A percentile compares a stretch with the other conserved stretches of the same genome.
phyloP scores from a whole-genome alignment of 2,329 filamentous ascomycete genomes.

The Aspergillus quadricinctus region DNA sequence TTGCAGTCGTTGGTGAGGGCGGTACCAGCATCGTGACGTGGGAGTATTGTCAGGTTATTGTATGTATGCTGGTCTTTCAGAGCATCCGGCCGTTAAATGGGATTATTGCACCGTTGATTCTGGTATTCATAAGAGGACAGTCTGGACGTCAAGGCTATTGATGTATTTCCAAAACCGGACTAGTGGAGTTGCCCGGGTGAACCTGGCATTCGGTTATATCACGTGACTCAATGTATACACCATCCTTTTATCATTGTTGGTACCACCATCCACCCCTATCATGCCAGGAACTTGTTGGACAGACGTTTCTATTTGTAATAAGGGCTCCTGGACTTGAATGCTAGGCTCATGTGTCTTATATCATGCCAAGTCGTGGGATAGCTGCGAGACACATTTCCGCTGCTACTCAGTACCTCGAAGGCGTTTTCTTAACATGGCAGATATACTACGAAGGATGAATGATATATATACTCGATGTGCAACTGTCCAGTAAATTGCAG shows the following conservation, averaged over 20 bases:
- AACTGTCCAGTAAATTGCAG: not conserved
- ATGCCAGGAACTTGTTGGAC: not conserved
- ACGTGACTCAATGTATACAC: not conserved
- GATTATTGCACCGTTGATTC: not conserved
- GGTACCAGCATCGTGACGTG: slow-evolving; percentile 10
- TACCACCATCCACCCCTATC: not conserved
- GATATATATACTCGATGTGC: not conserved
- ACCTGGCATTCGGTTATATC: not conserved
- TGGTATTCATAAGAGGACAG: not conserved
- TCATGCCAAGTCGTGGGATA: not conserved
- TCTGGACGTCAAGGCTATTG: not conserved
- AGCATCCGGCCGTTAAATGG: not conserved
- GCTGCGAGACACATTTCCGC: not conserved
- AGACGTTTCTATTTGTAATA: too few relatives aligned
- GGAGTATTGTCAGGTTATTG: not conserved
- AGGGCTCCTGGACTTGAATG: not conserved
- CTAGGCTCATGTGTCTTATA: too few relatives aligned
- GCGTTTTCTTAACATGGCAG: not conserved
- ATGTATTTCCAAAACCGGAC: not conserved
- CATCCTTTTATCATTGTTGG: not conserved
- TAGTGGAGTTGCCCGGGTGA: not conserved
- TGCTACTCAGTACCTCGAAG: not conserved
- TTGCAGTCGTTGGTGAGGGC: slow-evolving; percentile 9
- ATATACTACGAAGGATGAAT: not conserved
- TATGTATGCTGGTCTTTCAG: not conserved